Base-by-base conservation (phyloP, 441 rosid genomes). In the Cnidoscolus chayamansa region DNA sequence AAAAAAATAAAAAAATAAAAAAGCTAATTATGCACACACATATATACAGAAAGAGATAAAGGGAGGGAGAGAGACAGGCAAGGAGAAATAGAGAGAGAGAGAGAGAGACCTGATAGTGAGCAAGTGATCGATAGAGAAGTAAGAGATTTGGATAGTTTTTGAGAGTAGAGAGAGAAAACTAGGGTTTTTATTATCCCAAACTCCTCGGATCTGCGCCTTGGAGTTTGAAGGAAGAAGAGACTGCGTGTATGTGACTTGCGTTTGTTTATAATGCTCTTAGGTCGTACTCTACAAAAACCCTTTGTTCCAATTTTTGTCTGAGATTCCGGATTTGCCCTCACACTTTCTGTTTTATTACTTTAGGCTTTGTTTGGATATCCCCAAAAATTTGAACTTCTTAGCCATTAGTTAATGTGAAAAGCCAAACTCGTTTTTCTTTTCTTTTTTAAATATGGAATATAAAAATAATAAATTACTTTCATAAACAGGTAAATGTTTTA, bases 151-250 rank as follows among this genome's bases (percentile, higher is more conserved):
- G 40, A 48, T 58, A 51, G 20, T 19, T n/a, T 30, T 49, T 31
- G 74, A 37, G 15, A 51, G 67, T 66, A 16, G 57, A 35, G 58
- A 47, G 66, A 78, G 71, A 37, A 68, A 64, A 72, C 72, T 77
- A 77, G 78, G 84, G 85, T 80, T 78, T 71, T 40, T 49, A 25
- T 74, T 70, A 81, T 63, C 78, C 85, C 82, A 85, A 87, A 89
- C 97, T 89, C 97, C 90, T 86, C 86, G 89, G 93, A 91, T 89
- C 93, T 86, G 85, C 83, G 86, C 91, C 93, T 90, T 85, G 89
- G 93, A 88, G 96, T 85, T 82, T 84, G 76, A 66, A 63, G 67
- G 68, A 25, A 54, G 47, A 55, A 63, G 63, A 65, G 61, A 55
- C 13, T n/a, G 59, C 1, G 73, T 16, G 25, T 6, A 15, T 50